These are phyloP conservation scores for Penicillium verrucosum DNA, from an alignment of 2,329 filamentous ascomycete genomes.

Conservation along the genomic window DNA sequence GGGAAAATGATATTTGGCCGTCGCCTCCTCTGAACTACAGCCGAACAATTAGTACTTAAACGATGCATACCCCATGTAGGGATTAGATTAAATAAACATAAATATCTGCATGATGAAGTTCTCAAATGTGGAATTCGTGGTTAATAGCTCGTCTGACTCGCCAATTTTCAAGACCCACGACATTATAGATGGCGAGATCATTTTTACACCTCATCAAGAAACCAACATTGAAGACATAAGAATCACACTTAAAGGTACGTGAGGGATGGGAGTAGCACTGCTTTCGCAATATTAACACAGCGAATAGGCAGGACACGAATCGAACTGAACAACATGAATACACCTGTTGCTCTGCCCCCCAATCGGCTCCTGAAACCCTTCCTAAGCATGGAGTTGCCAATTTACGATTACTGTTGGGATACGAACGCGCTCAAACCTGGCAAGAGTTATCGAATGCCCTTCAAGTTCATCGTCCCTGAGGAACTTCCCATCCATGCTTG, in stretches of 20 bases:
- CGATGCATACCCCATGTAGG: neutral
- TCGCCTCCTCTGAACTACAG: neutral
- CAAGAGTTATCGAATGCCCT: constrained; percentile 6
- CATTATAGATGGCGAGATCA: no score
- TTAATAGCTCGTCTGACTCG: no score
- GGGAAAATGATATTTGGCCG: neutral
- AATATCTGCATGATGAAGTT: no score
- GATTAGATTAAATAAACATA: no score
- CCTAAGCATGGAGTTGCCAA: neutral
- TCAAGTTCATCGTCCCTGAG: constrained; percentile 17
- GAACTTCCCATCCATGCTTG: constrained; percentile 15
- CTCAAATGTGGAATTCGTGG: no score
- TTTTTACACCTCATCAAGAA: no score
- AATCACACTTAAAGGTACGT: no score
- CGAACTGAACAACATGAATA: neutral
- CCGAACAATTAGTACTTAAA: neutral
- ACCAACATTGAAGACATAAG: no score
- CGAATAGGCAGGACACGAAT: constrained; percentile 10
- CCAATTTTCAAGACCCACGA: no score
- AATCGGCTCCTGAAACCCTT: constrained; percentile 7
- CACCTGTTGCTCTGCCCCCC: neutral
- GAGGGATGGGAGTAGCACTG: no score
- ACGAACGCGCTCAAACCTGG: neutral
- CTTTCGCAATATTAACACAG: neutral
- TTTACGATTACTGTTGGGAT: neutral